These are phyloP conservation scores for Pichia norvegensis DNA, from an alignment of 1,139 yeast species.

Conservation along the genomic window DNA sequence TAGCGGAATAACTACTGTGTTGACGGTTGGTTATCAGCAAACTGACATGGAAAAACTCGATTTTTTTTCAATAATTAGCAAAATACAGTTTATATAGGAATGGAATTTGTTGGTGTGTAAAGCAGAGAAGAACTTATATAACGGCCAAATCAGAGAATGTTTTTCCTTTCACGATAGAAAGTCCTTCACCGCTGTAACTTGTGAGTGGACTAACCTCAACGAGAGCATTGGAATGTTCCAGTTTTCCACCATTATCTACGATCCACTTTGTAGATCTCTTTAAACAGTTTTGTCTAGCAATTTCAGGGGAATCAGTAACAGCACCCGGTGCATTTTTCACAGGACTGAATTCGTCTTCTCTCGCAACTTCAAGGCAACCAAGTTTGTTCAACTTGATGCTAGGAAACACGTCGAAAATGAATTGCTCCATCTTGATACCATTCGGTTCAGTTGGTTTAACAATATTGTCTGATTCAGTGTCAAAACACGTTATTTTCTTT, in stretches of 20 bases:
- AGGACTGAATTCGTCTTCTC: slow-evolving; percentile 85
- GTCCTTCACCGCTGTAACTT: slow-evolving; percentile 81
- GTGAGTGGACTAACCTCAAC: slow-evolving; percentile 77
- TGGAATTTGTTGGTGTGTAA: too few relatives aligned
- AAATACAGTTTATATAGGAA: too few relatives aligned
- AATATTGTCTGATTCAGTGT: slow-evolving; percentile 39
- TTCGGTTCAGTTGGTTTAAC: slow-evolving; percentile 66
- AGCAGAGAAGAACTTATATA: neutral
- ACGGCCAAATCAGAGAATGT: slow-evolving; percentile 29
- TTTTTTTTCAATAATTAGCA: too few relatives aligned
- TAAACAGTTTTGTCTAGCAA: slow-evolving; percentile 64
- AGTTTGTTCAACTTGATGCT: slow-evolving; percentile 64
- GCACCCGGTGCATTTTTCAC: slow-evolving; percentile 87
- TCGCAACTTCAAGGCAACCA: slow-evolving; percentile 87
- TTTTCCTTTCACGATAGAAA: slow-evolving; percentile 51
- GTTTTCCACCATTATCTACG: slow-evolving; percentile 53
- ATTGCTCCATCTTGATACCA: slow-evolving; percentile 93
- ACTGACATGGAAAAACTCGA: too few relatives aligned
- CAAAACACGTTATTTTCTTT: slow-evolving; percentile 61
- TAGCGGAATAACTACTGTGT: too few relatives aligned
- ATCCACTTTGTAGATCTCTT: slow-evolving; percentile 75
- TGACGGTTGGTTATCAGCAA: too few relatives aligned
- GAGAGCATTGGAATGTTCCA: slow-evolving; percentile 38
- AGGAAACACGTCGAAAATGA: slow-evolving; percentile 93
- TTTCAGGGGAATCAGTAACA: slow-evolving; percentile 72